phyloP scores from a whole-genome alignment of 179 eudicot genomes.

The Sideroxylon spinosum region DNA sequence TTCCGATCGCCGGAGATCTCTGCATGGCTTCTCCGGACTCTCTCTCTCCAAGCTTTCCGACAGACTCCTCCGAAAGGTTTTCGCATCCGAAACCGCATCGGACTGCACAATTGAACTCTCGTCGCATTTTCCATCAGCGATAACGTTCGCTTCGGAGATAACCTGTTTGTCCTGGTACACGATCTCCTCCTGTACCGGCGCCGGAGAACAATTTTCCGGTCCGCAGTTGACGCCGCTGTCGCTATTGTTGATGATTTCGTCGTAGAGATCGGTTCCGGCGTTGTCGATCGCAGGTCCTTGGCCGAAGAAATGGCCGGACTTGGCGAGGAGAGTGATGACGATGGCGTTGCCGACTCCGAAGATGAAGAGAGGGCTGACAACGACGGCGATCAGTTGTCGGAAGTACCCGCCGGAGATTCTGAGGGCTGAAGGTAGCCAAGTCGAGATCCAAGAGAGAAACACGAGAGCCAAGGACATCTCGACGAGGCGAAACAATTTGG shows the following conservation, averaged over 20 bases:
- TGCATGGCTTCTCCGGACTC: constrained; percentile 10
- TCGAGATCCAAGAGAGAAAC: constrained; percentile 47
- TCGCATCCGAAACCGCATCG: background rate
- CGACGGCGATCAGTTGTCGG: constrained; percentile 27
- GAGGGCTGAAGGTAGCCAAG: constrained; percentile 55
- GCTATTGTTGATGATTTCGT: constrained; percentile 23
- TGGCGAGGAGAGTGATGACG: constrained; percentile 51
- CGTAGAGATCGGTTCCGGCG: constrained; percentile 27
- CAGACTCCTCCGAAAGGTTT: constrained; percentile 29
- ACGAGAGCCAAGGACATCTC: constrained; percentile 35
- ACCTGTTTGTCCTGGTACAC: constrained; percentile 50
- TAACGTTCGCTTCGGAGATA: constrained; percentile 33
- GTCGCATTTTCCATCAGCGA: background rate
- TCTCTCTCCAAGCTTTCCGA: constrained; percentile 37
- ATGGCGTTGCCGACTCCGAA: constrained; percentile 64
- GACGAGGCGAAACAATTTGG: constrained; percentile 44
- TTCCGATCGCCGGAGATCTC: constrained; percentile 43
- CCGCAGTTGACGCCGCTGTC: background rate
- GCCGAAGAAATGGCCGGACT: constrained; percentile 41
- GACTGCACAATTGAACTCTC: background rate
- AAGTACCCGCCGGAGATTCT: constrained; percentile 51
- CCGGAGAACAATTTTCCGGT: background rate
- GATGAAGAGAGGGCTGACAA: constrained; percentile 52
- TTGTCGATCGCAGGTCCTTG: constrained; percentile 13
- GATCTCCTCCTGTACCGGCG: constrained; percentile 22